These are phyloP conservation scores for Penicillium canariense DNA, from an alignment of 495 filamentous ascomycete genomes.

Conservation along the genomic window DNA sequence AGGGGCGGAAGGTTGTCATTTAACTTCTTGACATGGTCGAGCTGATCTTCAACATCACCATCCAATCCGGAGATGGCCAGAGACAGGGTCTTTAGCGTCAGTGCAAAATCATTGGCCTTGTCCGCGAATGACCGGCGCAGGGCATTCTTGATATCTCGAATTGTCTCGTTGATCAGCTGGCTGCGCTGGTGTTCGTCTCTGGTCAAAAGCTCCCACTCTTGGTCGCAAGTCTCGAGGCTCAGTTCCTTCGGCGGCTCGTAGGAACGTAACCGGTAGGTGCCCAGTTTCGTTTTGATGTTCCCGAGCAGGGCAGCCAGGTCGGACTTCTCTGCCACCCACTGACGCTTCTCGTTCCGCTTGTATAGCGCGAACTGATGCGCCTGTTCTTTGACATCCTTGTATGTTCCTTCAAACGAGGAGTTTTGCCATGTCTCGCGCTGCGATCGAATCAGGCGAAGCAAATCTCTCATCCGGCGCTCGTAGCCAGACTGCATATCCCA, in stretches of 20 bases:
- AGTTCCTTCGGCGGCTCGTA: slow-evolving; percentile 87
- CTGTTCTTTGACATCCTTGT: slow-evolving; percentile 89
- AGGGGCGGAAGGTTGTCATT: slow-evolving; percentile 80
- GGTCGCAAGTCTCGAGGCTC: slow-evolving; percentile 73
- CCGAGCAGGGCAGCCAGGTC: slow-evolving; percentile 88
- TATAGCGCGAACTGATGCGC: slow-evolving; percentile 76
- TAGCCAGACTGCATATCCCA: slow-evolving; percentile 99
- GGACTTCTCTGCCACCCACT: slow-evolving; percentile 97
- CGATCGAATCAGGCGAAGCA: slow-evolving; percentile 69
- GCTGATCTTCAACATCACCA: slow-evolving; percentile 92
- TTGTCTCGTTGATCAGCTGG: slow-evolving; percentile 95
- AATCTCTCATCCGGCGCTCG: slow-evolving; percentile 79
- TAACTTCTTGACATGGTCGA: slow-evolving; percentile 76
- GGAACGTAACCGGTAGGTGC: slow-evolving; percentile 85
- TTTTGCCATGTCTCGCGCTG: slow-evolving; percentile 73
- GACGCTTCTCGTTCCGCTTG: slow-evolving; percentile 82
- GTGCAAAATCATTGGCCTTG: slow-evolving; percentile 94
- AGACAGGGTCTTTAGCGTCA: slow-evolving; percentile 89
- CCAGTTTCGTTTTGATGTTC: slow-evolving; percentile 98
- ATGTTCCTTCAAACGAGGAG: slow-evolving; percentile 84
- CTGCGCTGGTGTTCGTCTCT: slow-evolving; percentile 80
- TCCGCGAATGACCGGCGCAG: slow-evolving; percentile 91
- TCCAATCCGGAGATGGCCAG: slow-evolving; percentile 90
- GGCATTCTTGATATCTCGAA: slow-evolving; percentile 94
- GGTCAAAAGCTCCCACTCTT: slow-evolving; percentile 75